Evolutionary conservation across 202 grass and related monocot species (phyloP).

Genomic region (Alloteropsis angusta): DNA sequence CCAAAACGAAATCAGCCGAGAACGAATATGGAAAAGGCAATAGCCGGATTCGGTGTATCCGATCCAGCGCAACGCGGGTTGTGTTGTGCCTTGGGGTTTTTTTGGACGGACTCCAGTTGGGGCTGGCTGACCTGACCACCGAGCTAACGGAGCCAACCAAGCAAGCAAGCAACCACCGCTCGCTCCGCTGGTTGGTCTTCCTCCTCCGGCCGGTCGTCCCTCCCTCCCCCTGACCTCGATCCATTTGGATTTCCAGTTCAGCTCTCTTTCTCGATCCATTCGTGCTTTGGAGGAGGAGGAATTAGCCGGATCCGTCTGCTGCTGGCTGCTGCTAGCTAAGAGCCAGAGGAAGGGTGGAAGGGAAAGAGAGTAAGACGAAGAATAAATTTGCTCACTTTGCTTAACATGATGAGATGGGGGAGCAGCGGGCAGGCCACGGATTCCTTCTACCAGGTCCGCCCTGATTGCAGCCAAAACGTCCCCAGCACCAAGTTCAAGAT

Average conservation of each 20-base stretch:
- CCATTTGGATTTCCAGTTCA: background rate
- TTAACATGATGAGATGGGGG: constrained; percentile 30
- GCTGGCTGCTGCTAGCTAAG: background rate
- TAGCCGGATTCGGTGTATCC: too few relatives aligned
- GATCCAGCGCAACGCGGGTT: too few relatives aligned
- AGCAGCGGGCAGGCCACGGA: constrained; percentile 34
- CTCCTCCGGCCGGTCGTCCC: background rate
- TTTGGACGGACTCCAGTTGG: too few relatives aligned
- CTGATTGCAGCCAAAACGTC: constrained; percentile 60
- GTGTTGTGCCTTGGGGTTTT: too few relatives aligned
- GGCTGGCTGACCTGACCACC: background rate
- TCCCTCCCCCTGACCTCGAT: background rate
- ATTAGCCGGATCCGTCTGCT: background rate
- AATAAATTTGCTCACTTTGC: background rate
- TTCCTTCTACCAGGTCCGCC: constrained; percentile 67
- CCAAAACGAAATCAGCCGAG: too few relatives aligned
- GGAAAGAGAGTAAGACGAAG: background rate
- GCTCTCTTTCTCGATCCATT: background rate
- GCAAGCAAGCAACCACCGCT: background rate
- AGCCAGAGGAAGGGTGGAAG: background rate
- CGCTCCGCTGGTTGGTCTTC: background rate
- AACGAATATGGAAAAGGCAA: too few relatives aligned
- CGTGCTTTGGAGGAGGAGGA: background rate
- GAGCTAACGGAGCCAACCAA: background rate
- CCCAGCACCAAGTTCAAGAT: constrained; percentile 86